Base-by-base conservation (phyloP, 1,284 basidiomycete genomes). In the Austroboletus niveus region DNA sequence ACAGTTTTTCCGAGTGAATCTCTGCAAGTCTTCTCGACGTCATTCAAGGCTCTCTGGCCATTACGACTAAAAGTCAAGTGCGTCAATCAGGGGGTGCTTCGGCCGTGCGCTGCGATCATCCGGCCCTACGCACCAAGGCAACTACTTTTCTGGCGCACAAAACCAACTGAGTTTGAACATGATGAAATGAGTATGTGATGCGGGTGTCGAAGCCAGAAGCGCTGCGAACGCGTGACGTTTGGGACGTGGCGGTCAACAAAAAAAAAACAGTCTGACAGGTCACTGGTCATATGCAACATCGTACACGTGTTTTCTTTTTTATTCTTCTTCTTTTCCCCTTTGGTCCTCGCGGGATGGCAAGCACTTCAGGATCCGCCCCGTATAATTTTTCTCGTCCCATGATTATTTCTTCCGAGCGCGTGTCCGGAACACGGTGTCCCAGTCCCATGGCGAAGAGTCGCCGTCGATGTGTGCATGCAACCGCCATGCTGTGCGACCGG, bases 401-500 rank as follows among this genome's bases (percentile, higher is more conserved):
- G 36, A 22, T 35, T 62, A 60, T 42, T 52, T 48, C 53, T 34
- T 44, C 60, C 60, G 60, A 49, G 48, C 40, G 47, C 50, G 49
- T 61, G 50, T 50, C 47, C 27, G 27, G 27, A 29, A 6, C 27
- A 29, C 27, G 27, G 27, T 29, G 27, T 29, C 8, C 14, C n/a
- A 20, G 27, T 29, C 8, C 14, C n/a, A 20, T n/a, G 35, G 36
- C 27, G 29, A 43, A 53, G 34, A 49, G 48, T 52, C 49, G 50
- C 56, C 56, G 59, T 59, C 48, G 42, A 40, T 31, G 15, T 29
- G 27, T 29, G 6, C 27, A 29, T 7, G 27, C 27, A 29, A 29
- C 27, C 27, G 7, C 27, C 27, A 29, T 29, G 27, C 27, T 6
- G 6, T 29, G 27, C 27, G 27, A 29, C 27, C 27, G 27, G 27